Percentiles rank a stretch among this genome's conserved stretches.
phyloP scores from a whole-genome alignment of 1,139 yeast genomes.

The Torulaspora pretoriensis region DNA sequence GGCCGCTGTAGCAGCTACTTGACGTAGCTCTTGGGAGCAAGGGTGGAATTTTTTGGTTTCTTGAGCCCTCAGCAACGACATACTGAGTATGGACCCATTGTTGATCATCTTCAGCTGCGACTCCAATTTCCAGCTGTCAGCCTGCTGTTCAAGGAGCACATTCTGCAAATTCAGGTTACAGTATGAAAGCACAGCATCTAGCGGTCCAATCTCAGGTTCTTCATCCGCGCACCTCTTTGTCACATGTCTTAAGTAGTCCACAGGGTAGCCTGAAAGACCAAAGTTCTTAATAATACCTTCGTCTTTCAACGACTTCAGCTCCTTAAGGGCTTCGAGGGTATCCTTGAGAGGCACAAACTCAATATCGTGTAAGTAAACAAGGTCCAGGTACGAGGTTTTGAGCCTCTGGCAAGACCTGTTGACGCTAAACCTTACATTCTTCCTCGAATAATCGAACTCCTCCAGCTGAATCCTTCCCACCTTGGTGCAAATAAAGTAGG shows the following conservation, averaged over 20 bases:
- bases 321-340: constrained; percentile 59
- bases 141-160: constrained; percentile 48
- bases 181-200: constrained; percentile 77
- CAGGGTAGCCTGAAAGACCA: constrained; percentile 88
- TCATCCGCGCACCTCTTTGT: constrained; percentile 42
- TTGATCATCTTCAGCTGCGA: constrained; percentile 56
- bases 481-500: constrained; percentile 74
- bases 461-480: constrained; percentile 71
- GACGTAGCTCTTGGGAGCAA: constrained; percentile 56
- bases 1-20: constrained; percentile 54
- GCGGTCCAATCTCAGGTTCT: constrained; percentile 39
- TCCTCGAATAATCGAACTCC: constrained; percentile 70
- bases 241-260: constrained; percentile 55
- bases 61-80: constrained; percentile 74
- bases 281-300: constrained; percentile 62
- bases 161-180: constrained; percentile 84
- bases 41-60: constrained; percentile 80
- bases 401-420: constrained; percentile 62
- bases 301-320: constrained; percentile 53
- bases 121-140: constrained; percentile 47
- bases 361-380: constrained; percentile 83
- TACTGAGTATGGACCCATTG: constrained; percentile 82
- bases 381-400: constrained; percentile 63
- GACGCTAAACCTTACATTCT: constrained; percentile 59
- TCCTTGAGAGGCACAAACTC: constrained; percentile 64